Evolutionary conservation across 805 yeast species (phyloP).

Genomic region (Sugiyamaella chiloensis): DNA sequence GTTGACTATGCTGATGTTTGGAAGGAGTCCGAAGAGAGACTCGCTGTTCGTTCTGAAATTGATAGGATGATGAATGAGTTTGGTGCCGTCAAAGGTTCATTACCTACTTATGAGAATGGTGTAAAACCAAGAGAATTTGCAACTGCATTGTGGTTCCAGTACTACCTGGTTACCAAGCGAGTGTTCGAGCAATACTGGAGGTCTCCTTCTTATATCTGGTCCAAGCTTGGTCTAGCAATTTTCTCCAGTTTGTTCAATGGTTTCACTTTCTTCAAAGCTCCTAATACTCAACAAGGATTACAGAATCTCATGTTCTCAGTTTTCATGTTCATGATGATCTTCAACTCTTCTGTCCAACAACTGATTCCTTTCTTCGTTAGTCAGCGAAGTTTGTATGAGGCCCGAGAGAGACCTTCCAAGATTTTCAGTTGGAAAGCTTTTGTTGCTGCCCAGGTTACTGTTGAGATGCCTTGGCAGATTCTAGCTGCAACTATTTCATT

Average conservation of each 20-base stretch:
- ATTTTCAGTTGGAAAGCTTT: slow-evolving; percentile 67
- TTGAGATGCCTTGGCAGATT: slow-evolving; percentile 66
- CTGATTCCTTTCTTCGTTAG: slow-evolving; percentile 56
- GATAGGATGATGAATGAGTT: slow-evolving; percentile 60
- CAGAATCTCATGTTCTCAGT: slow-evolving; percentile 81
- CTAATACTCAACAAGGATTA: slow-evolving; percentile 59
- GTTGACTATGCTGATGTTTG: slow-evolving; percentile 59
- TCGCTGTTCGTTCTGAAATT: slow-evolving; percentile 54
- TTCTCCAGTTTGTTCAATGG: slow-evolving; percentile 61
- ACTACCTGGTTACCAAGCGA: slow-evolving; percentile 46
- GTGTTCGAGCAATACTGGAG: slow-evolving; percentile 63
- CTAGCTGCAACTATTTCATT: slow-evolving; percentile 60
- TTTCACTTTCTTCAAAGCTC: slow-evolving; percentile 65
- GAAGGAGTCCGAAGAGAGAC: slow-evolving; percentile 63
- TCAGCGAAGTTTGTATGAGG: slow-evolving; percentile 65
- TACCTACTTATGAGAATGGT: slow-evolving; percentile 39
- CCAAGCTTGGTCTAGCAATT: slow-evolving; percentile 51
- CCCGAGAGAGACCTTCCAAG: slow-evolving; percentile 68
- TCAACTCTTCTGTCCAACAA: slow-evolving; percentile 58
- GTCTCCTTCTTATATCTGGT: slow-evolving; percentile 58
- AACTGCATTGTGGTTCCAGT: slow-evolving; percentile 41
- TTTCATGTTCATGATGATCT: slow-evolving; percentile 61
- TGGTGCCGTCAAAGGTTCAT: slow-evolving; percentile 36
- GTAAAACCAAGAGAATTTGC: slow-evolving; percentile 38
- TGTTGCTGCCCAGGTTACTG: slow-evolving; percentile 58